These are phyloP conservation scores for Pseudonitzschia pungens DNA, from an alignment of 108 stramenopile species.

Conservation along the genomic window DNA sequence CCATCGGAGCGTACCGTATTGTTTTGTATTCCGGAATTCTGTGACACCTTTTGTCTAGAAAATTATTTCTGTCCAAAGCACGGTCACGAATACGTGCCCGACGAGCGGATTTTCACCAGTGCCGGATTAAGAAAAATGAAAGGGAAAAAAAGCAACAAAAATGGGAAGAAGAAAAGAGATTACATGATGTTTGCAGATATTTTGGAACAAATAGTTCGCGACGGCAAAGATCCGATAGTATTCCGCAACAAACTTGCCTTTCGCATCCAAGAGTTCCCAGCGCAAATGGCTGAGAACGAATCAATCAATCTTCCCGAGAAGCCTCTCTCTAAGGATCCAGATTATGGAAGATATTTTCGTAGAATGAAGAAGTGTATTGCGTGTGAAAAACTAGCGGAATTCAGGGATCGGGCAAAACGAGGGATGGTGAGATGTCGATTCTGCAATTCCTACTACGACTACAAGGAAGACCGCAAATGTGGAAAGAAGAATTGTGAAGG, in stretches of 20 bases:
- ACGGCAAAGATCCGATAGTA: neutral
- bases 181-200: neutral
- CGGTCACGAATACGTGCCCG: neutral
- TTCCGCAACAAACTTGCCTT: neutral
- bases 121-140: neutral
- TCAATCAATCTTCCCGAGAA: neutral
- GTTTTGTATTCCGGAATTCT: neutral
- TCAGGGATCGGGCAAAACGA: neutral
- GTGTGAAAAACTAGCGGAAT: neutral
- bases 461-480: neutral
- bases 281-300: neutral
- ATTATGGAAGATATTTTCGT: neutral
- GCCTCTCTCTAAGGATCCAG: neutral
- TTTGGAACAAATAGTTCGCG: neutral
- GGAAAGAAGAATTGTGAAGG: neutral
- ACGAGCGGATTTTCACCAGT: neutral
- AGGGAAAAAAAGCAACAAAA: neutral
- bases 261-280: neutral
- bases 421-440: neutral
- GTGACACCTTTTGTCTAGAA: neutral
- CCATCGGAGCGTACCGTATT: neutral
- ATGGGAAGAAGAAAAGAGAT: neutral
- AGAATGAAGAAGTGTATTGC: neutral
- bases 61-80: slow-evolving; percentile 2
- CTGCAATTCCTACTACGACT: neutral